Percentiles rank a stretch among this genome's conserved stretches.
Evolutionary conservation across 495 filamentous ascomycete genomes (phyloP).

Genomic region (Hypomontagnella submonticulosa): DNA sequence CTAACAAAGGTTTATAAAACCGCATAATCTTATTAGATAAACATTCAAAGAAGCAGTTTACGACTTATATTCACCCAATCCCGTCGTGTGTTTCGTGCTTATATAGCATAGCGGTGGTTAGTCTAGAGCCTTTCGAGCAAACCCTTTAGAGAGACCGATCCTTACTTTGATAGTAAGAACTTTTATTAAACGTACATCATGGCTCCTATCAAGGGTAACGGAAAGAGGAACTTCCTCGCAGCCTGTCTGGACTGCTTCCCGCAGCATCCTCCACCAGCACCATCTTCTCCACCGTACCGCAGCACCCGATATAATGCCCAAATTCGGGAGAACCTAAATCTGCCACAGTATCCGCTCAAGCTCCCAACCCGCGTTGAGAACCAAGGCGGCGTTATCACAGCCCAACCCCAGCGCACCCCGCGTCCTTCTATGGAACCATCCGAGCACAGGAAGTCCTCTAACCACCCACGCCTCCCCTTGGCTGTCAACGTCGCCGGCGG

Average conservation of each 20-base stretch:
- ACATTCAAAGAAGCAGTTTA: slow-evolving; percentile 9
- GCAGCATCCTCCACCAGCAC: background rate
- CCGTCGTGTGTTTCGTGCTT: too few species aligned
- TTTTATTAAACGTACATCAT: background rate
- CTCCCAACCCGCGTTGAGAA: slow-evolving; percentile 1
- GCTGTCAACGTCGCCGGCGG: background rate
- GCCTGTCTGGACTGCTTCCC: slow-evolving; percentile 18
- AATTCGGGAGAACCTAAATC: slow-evolving; percentile 14
- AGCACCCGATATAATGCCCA: slow-evolving; percentile 13
- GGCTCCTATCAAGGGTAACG: background rate
- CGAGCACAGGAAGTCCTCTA: background rate
- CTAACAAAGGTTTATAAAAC: background rate
- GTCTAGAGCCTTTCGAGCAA: background rate
- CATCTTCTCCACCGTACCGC: background rate
- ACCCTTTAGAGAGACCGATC: background rate
- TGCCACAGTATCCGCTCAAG: background rate
- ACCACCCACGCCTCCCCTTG: slow-evolving; percentile 6
- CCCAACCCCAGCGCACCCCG: background rate
- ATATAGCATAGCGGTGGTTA: slow-evolving; percentile 1
- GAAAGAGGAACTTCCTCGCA: background rate
- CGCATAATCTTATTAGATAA: slow-evolving; percentile 8
- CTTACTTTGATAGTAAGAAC: slow-evolving; percentile 21
- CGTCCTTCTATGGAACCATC: background rate
- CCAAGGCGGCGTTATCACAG: slow-evolving; percentile 1
- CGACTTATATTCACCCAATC: background rate